phyloP scores from a whole-genome alignment of 2,329 filamentous ascomycete genomes.

The Neonectria magnoliae region DNA sequence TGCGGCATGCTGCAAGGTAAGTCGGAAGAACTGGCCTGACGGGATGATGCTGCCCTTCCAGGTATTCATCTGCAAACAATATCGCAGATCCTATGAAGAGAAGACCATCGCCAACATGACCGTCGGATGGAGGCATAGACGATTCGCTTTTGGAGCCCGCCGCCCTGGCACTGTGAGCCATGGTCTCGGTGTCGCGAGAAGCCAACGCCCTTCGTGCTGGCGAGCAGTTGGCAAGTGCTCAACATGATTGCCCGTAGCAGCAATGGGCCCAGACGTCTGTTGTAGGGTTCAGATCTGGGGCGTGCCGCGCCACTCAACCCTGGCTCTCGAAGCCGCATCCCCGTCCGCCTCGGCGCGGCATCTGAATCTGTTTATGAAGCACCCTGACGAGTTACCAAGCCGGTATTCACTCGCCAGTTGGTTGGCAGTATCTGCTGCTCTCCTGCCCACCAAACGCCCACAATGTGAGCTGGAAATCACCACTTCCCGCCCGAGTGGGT shows the following conservation, averaged over 20 bases:
- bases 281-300: slow-evolving; percentile 14
- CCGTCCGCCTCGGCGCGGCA: slow-evolving; percentile 16
- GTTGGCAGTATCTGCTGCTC: slow-evolving; percentile 2
- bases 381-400: slow-evolving; percentile 10
- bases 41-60: not conserved
- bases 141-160: slow-evolving; percentile 6
- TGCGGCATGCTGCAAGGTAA: slow-evolving; percentile 13
- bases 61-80: slow-evolving; percentile 18
- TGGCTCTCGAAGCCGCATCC: slow-evolving; percentile 3
- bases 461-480: slow-evolving; percentile 3
- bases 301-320: slow-evolving; percentile 8
- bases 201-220: slow-evolving; percentile 12
- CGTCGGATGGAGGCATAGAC: slow-evolving; percentile 18
- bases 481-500: slow-evolving; percentile 5
- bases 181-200: slow-evolving; percentile 9
- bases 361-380: slow-evolving; percentile 6
- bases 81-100: slow-evolving; percentile 18
- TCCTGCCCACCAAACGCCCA: not conserved
- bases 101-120: not conserved
- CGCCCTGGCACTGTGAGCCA: slow-evolving; percentile 13
- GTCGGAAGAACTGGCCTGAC: slow-evolving; percentile 22
- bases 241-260: slow-evolving; percentile 5
- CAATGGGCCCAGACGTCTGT: not conserved
- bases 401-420: slow-evolving; percentile 18
- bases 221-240: slow-evolving; percentile 2